Evolutionary conservation across 2,329 filamentous ascomycete species (phyloP).

Genomic region (Tolypocladium album): DNA sequence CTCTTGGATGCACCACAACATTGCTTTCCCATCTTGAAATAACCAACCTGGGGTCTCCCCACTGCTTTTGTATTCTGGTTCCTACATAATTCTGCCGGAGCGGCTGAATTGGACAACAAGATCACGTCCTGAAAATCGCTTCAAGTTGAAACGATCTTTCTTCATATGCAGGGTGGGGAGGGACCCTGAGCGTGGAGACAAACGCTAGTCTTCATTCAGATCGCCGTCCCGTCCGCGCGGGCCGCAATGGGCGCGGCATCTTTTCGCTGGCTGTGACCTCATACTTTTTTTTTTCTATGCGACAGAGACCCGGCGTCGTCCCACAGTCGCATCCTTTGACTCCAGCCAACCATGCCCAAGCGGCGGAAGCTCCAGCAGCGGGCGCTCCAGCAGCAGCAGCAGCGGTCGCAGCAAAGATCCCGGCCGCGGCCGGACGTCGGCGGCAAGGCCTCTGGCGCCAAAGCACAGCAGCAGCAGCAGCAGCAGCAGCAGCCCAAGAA

Average conservation of each 20-base stretch:
- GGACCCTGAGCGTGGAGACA: not conserved
- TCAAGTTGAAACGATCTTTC: no score
- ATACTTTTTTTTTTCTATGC: not conserved
- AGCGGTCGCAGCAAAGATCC: not conserved
- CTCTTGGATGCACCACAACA: no score
- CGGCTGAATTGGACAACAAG: not conserved
- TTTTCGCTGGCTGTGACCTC: not conserved
- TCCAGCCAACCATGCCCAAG: constrained; percentile 6
- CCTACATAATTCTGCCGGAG: no score
- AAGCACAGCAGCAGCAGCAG: not conserved
- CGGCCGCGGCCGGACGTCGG: constrained; percentile 8
- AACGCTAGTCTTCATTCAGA: not conserved
- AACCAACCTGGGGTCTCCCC: no score
- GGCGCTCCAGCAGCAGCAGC: constrained; percentile 3
- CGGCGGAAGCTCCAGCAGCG: constrained; percentile 6
- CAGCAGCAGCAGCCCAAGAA: constrained; percentile 4
- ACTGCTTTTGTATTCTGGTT: no score
- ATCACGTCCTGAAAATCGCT: no score
- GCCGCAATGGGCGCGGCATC: not conserved
- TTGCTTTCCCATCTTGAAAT: no score
- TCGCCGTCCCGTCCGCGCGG: not conserved
- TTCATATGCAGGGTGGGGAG: not conserved
- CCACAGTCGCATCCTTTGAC: not conserved
- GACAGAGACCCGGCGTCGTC: not conserved
- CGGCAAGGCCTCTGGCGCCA: not conserved